phyloP scores from a whole-genome alignment of 768 basidiomycete species.

The Psilocybe azurescens region DNA sequence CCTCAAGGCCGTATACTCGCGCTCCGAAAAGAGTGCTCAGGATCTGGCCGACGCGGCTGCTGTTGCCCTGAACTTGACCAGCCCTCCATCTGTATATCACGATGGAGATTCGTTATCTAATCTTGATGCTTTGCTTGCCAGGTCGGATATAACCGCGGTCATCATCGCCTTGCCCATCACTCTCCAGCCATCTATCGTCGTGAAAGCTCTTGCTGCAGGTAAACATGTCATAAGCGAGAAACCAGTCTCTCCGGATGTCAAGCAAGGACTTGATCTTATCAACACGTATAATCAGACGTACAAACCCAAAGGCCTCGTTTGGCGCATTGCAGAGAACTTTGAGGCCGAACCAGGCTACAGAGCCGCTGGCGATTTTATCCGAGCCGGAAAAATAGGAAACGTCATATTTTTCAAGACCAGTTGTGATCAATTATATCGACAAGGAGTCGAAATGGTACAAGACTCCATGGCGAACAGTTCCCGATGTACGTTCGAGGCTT shows the following conservation, averaged over 20 bases:
- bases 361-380: constrained; percentile 52
- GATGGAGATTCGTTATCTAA: constrained; percentile 50
- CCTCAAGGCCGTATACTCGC: constrained; percentile 79
- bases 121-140: constrained; percentile 67
- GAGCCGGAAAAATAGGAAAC: constrained; percentile 70
- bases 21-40: constrained; percentile 65
- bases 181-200: constrained; percentile 69
- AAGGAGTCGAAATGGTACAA: constrained; percentile 77
- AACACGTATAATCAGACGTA: constrained; percentile 66
- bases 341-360: constrained; percentile 69
- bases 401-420: constrained; percentile 70
- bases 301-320: constrained; percentile 71
- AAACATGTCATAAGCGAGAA: constrained; percentile 94
- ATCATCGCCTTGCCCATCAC: constrained; percentile 82
- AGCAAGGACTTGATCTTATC: constrained; percentile 66
- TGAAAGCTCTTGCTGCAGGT: constrained; percentile 68
- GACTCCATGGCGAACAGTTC: constrained; percentile 83
- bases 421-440: constrained; percentile 57
- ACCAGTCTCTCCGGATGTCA: constrained; percentile 78
- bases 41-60: constrained; percentile 56
- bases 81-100: constrained; percentile 57
- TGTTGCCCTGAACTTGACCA: constrained; percentile 40
- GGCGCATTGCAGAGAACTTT: constrained; percentile 83
- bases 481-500: constrained; percentile 59
- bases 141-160: constrained; percentile 74